phyloP scores from a whole-genome alignment of 257 asterid species.

The Knoxia roxburghii region DNA sequence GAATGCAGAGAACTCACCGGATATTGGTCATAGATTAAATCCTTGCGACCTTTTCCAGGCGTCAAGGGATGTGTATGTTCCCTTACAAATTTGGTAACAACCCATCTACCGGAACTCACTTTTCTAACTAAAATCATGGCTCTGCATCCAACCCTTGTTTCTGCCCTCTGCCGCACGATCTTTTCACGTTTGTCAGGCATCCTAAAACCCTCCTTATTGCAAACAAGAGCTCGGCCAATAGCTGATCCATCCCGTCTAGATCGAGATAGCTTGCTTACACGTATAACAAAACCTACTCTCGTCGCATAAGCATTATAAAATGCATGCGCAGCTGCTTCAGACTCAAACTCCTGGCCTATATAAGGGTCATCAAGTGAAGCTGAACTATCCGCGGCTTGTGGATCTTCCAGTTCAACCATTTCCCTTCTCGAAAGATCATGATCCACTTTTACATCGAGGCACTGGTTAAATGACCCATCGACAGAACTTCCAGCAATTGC shows the following conservation, averaged over 20 bases:
- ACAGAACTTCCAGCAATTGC: conserved; percentile 50
- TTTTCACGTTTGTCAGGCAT: conserved; percentile 92
- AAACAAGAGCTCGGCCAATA: conserved; percentile 94
- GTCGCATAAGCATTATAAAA: conserved; percentile 87
- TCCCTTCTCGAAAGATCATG: conserved; percentile 62
- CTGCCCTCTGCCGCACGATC: conserved; percentile 84
- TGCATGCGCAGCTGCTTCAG: conserved; percentile 93
- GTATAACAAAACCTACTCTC: conserved; percentile 76
- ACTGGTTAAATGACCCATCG: conserved; percentile 53
- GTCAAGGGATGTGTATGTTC: conserved; percentile 85
- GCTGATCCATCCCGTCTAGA: conserved; percentile 98
- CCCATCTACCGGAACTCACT: conserved; percentile 80
- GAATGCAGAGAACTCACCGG: conserved; percentile 40
- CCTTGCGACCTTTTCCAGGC: conserved; percentile 91
- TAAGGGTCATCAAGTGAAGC: conserved; percentile 58
- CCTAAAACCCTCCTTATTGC: conserved; percentile 97
- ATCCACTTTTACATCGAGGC: conserved; percentile 54
- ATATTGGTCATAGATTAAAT: conserved; percentile 75
- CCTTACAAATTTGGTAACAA: conserved; percentile 74
- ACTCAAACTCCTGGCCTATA: conserved; percentile 86
- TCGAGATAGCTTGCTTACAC: conserved; percentile 98
- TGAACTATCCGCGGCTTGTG: conserved; percentile 48
- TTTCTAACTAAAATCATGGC: conserved; percentile 94
- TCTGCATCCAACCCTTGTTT: conserved; percentile 98
- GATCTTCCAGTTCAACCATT: conserved; percentile 44